Evolutionary conservation across 345 rosid genomes (phyloP).

Genomic region (Euphorbia lathyris): DNA sequence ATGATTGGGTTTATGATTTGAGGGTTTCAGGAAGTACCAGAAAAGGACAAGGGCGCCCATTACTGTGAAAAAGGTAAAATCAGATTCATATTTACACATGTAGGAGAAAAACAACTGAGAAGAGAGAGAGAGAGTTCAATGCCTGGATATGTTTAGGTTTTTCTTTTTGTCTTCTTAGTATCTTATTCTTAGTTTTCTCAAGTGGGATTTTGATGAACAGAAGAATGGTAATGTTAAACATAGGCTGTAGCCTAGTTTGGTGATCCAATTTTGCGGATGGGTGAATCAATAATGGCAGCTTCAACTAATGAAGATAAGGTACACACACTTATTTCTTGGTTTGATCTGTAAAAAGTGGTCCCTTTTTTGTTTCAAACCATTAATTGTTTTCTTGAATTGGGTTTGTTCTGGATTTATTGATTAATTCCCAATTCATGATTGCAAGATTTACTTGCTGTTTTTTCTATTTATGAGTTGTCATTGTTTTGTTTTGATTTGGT

Average conservation of each 20-base stretch:
- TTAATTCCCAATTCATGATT: slow-evolving; percentile 12
- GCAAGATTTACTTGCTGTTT: slow-evolving; percentile 15
- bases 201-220: slow-evolving; percentile 23
- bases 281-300: slow-evolving; percentile 51
- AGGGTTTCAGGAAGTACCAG: slow-evolving; percentile 37
- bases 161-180: slow-evolving; percentile 34
- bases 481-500: slow-evolving; percentile 25
- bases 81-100: slow-evolving; percentile 6
- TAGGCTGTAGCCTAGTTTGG: slow-evolving; percentile 22
- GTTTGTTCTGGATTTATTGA: slow-evolving; percentile 14
- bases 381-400: slow-evolving; percentile 21
- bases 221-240: slow-evolving; percentile 17
- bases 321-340: slow-evolving; percentile 21
- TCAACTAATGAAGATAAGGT: slow-evolving; percentile 53
- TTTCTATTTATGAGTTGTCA: slow-evolving; percentile 32
- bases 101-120: slow-evolving; percentile 2
- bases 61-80: slow-evolving; percentile 20
- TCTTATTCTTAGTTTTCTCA: slow-evolving; percentile 17
- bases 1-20: slow-evolving; percentile 31
- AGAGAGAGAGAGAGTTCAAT: slow-evolving; percentile 9
- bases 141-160: slow-evolving; percentile 9
- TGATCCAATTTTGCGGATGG: slow-evolving; percentile 41
- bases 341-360: slow-evolving; percentile 25
- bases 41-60: slow-evolving; percentile 32
- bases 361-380: slow-evolving; percentile 18